Evolutionary conservation across 371 early-diverging fungal genomes (phyloP).

Genomic region (Capniomyces stellatus): DNA sequence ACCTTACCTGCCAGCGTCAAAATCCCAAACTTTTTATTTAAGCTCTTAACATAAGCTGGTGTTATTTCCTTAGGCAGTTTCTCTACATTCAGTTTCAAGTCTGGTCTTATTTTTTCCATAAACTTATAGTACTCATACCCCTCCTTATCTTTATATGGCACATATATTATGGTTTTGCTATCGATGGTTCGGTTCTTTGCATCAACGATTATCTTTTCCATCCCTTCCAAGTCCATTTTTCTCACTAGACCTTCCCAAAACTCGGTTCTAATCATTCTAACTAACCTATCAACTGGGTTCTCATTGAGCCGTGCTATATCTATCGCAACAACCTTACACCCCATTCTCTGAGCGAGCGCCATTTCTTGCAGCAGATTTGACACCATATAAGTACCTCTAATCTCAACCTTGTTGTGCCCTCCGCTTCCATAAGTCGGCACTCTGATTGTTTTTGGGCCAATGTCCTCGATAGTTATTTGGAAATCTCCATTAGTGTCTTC

Average conservation of each 20-base stretch:
- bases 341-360: conserved; percentile 75
- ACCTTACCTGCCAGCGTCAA: conserved; percentile 64
- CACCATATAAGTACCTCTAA: conserved; percentile 89
- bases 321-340: conserved; percentile 64
- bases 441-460: conserved; percentile 73
- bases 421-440: conserved; percentile 74
- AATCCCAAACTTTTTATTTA: conserved; percentile 80
- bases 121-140: conserved; percentile 60
- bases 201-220: conserved; percentile 78
- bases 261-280: conserved; percentile 70
- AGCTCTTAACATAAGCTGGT: conserved; percentile 71
- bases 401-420: conserved; percentile 69
- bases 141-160: conserved; percentile 61
- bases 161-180: conserved; percentile 68
- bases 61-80: conserved; percentile 69
- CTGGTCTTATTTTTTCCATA: conserved; percentile 38
- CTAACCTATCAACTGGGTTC: conserved; percentile 79
- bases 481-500: conserved; percentile 91
- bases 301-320: conserved; percentile 81
- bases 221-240: conserved; percentile 74
- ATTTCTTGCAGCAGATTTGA: conserved; percentile 88
- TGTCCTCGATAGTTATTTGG: conserved; percentile 85
- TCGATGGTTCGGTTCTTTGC: conserved; percentile 75
- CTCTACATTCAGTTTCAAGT: conserved; percentile 60
- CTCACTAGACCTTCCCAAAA: conserved; percentile 93